phyloP scores from a whole-genome alignment of 2,329 filamentous ascomycete species.

The Claviceps fusiformis region DNA sequence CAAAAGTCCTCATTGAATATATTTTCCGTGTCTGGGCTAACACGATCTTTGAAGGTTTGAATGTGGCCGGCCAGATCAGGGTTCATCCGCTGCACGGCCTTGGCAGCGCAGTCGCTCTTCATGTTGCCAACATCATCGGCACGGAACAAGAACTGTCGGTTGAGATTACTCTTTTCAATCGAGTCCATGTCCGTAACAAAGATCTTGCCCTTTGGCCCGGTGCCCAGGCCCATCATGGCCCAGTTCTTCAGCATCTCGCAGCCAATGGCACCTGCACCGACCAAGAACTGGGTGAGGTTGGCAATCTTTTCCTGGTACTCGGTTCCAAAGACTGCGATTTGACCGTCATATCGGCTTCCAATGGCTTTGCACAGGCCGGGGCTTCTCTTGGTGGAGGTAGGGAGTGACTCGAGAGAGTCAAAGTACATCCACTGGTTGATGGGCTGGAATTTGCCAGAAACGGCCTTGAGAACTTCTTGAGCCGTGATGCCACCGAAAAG shows the following conservation, averaged over 20 bases:
- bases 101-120: constrained; percentile 90
- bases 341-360: constrained; percentile 83
- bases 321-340: constrained; percentile 89
- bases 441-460: constrained; percentile 96
- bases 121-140: constrained; percentile 85
- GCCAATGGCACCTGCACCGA: constrained; percentile 91
- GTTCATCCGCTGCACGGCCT: constrained; percentile 90
- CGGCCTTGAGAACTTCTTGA: constrained; percentile 90
- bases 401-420: constrained; percentile 91
- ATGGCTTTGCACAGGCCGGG: constrained; percentile 80
- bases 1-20: constrained; percentile 94
- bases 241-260: constrained; percentile 99
- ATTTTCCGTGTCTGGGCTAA: constrained; percentile 82
- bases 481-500: constrained; percentile 90
- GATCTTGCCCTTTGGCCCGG: constrained; percentile 78
- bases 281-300: constrained; percentile 84
- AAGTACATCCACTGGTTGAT: constrained; percentile 95
- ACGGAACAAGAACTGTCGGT: constrained; percentile 92
- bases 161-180: constrained; percentile 97
- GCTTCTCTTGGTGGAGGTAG: constrained; percentile 57
- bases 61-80: constrained; percentile 83
- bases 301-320: constrained; percentile 90
- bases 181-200: constrained; percentile 95
- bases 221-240: constrained; percentile 94
- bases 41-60: constrained; percentile 71